These are phyloP conservation scores for Penicillium sp. DNA, from an alignment of 2,329 filamentous ascomycete genomes.

Conservation along the genomic window DNA sequence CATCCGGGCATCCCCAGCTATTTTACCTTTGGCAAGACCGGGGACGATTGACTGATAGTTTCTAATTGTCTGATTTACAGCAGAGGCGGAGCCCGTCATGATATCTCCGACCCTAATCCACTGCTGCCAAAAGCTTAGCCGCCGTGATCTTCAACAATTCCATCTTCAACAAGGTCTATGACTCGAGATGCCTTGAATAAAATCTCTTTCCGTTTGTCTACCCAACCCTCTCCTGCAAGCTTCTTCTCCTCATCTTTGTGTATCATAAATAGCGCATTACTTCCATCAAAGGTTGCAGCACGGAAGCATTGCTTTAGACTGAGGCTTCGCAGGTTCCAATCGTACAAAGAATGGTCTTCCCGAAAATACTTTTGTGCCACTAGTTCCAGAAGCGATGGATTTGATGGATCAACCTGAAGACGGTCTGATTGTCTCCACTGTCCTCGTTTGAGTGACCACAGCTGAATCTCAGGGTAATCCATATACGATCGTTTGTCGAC, in stretches of 20 bases:
- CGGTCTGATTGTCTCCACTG: conserved; percentile 4
- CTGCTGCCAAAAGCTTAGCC: no score
- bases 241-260: neutral
- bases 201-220: neutral
- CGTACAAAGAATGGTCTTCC: conserved; percentile 4
- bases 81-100: no score
- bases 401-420: conserved; percentile 4
- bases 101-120: no score
- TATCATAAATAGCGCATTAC: neutral
- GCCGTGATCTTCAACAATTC: no score
- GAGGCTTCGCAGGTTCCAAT: conserved; percentile 4
- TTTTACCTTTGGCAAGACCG: no score
- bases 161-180: neutral
- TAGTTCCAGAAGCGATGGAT: conserved; percentile 3
- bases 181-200: neutral
- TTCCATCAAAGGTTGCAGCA: conserved; percentile 2
- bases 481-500: neutral
- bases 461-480: conserved; percentile 6
- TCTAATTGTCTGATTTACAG: no score
- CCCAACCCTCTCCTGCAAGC: neutral
- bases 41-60: no score
- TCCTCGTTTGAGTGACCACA: conserved; percentile 12
- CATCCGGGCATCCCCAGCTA: no score
- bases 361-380: conserved; percentile 5
- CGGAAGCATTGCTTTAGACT: conserved; percentile 3